phyloP scores from a whole-genome alignment of 2,329 filamentous ascomycete genomes.

The Fusarium sp. region DNA sequence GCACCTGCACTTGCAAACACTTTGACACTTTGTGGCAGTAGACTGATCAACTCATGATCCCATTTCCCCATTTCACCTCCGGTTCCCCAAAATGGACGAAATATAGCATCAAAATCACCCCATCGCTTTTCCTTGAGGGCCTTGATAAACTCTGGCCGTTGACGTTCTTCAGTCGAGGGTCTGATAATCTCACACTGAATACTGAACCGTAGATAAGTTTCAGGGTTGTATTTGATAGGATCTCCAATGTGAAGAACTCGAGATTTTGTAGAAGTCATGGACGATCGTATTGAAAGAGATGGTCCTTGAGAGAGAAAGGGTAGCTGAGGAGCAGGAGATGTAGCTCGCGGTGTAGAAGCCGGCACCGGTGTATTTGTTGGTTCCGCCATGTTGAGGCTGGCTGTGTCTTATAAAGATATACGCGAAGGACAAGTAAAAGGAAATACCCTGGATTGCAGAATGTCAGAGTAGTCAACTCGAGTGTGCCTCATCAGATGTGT shows the following conservation, averaged over 20 bases:
- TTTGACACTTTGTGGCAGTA: slow-evolving; percentile 65
- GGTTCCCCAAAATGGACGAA: slow-evolving; percentile 71
- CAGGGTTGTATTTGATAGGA: slow-evolving; percentile 61
- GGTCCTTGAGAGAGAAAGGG: slow-evolving; percentile 38
- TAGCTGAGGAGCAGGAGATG: slow-evolving; percentile 51
- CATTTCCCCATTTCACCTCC: slow-evolving; percentile 75
- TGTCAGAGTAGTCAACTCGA: neutral
- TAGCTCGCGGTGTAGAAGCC: slow-evolving; percentile 57
- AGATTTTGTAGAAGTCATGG: slow-evolving; percentile 48
- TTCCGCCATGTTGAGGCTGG: slow-evolving; percentile 54
- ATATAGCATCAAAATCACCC: slow-evolving; percentile 66
- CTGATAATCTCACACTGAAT: slow-evolving; percentile 61
- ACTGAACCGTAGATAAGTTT: slow-evolving; percentile 58
- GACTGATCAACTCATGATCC: slow-evolving; percentile 67
- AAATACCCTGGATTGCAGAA: neutral
- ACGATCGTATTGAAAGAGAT: slow-evolving; percentile 42
- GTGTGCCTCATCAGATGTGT: slow-evolving; percentile 21
- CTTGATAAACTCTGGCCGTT: slow-evolving; percentile 60
- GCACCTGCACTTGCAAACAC: slow-evolving; percentile 75
- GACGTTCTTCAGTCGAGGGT: slow-evolving; percentile 61
- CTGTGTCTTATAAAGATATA: neutral
- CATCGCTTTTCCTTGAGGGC: slow-evolving; percentile 63
- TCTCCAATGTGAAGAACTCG: slow-evolving; percentile 83
- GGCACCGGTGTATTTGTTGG: slow-evolving; percentile 60
- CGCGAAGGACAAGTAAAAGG: neutral